Evolutionary conservation across 73 alveolate species (phyloP).

Genomic region (Tetrahymena borealis): DNA sequence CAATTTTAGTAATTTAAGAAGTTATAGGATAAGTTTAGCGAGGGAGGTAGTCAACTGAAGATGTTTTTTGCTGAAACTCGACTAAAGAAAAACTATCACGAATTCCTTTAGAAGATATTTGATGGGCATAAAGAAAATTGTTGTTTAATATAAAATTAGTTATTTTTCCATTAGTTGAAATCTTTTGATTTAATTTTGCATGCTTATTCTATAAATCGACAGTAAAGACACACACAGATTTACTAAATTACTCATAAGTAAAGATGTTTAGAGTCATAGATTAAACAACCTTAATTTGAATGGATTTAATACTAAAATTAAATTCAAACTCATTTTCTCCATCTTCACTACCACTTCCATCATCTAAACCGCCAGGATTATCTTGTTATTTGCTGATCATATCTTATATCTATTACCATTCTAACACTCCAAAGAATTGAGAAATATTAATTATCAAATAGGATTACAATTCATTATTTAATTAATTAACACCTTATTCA

Average conservation of each 20-base stretch:
- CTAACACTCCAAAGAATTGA: neutral
- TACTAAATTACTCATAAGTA: neutral
- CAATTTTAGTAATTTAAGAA: neutral
- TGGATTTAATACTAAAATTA: neutral
- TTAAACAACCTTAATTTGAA: neutral
- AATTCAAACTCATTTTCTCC: neutral
- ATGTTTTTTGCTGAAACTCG: neutral
- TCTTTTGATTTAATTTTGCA: neutral
- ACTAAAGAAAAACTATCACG: neutral
- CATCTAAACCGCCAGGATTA: neutral
- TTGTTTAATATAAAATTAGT: neutral
- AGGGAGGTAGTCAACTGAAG: neutral
- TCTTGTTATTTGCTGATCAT: neutral
- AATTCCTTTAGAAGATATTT: neutral
- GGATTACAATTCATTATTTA: neutral
- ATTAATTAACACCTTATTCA: neutral
- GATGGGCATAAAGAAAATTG: neutral
- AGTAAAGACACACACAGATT: neutral
- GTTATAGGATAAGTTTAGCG: neutral
- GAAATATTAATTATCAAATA: neutral
- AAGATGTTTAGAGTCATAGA: neutral
- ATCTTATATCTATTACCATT: neutral
- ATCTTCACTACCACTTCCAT: neutral
- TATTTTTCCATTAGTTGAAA: neutral
- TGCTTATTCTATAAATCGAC: neutral